Conservation (phyloP, 2,329 filamentous ascomycete species). For the Myriosclerotinia scirpicola region DNA sequence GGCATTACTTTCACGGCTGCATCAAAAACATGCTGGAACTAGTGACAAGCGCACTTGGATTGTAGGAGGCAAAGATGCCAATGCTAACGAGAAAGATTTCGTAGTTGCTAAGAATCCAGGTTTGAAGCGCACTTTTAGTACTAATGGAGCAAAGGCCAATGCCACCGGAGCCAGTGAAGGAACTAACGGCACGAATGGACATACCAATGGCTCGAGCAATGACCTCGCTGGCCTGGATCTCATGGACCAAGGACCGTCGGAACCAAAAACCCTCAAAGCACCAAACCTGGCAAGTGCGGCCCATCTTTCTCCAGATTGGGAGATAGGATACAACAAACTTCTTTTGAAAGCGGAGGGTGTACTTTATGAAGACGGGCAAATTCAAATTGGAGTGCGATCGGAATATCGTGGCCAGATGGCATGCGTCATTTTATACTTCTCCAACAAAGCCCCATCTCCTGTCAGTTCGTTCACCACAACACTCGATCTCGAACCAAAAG, state of each 20-base stretch:
- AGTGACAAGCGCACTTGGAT: constrained; percentile 97
- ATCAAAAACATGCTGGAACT: constrained; percentile 90
- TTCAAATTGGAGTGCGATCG: constrained; percentile 87
- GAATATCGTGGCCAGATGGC: constrained; percentile 96
- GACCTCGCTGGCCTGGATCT: constrained; percentile 85
- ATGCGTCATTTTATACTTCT: constrained; percentile 93
- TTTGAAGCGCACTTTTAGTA: constrained; percentile 82
- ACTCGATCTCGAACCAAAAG: constrained; percentile 72
- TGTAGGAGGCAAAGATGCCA: constrained; percentile 94
- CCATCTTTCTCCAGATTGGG: constrained; percentile 93
- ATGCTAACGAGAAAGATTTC: constrained; percentile 76
- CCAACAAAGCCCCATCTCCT: constrained; percentile 83
- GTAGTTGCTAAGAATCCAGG: constrained; percentile 77
- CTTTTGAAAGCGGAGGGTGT: constrained; percentile 80
- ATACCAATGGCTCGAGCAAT: constrained; percentile 46
- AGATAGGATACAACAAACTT: constrained; percentile 81
- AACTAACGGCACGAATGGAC: constrained; percentile 52
- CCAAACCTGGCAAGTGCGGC: constrained; percentile 90
- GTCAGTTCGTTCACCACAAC: constrained; percentile 94
- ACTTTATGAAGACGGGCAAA: constrained; percentile 90
- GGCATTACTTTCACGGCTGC: constrained; percentile 83
- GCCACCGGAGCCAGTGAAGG: constrained; percentile 49
- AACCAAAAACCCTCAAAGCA: constrained; percentile 59
- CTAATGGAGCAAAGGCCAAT: constrained; percentile 44
- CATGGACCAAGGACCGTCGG: constrained; percentile 57